Evolutionary conservation across 331 rosid species (phyloP).

Genomic region (Malus hybrid): DNA sequence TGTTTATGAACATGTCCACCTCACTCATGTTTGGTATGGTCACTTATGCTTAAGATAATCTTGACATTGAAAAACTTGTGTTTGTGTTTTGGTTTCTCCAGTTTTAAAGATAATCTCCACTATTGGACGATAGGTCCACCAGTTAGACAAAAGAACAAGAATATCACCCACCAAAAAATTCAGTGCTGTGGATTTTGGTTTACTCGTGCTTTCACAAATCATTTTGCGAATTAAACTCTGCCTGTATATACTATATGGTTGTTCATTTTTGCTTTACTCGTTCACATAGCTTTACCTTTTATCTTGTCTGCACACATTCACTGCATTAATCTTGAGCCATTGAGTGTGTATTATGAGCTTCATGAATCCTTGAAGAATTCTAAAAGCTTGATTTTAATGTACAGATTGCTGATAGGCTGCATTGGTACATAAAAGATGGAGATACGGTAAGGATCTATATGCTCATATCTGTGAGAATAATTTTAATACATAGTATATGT

Average conservation of each 20-base stretch:
- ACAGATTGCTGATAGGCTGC: conserved; percentile 85
- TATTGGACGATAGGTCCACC: not conserved
- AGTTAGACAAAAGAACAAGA: not conserved
- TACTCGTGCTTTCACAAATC: not conserved
- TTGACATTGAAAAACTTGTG: not conserved
- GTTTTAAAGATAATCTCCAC: not conserved
- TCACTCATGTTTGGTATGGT: not conserved
- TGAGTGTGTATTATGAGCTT: not conserved
- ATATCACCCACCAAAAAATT: not conserved
- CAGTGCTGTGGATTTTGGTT: not conserved
- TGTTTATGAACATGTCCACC: not conserved
- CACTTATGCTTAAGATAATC: not conserved
- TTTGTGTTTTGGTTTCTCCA: not conserved
- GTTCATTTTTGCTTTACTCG: not conserved
- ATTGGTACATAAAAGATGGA: conserved; percentile 57
- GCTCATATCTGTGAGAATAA: not conserved
- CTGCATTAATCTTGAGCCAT: not conserved
- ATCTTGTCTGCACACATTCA: too few species aligned
- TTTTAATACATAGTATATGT: not conserved
- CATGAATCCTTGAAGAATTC: conserved; percentile 10
- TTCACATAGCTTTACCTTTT: not conserved
- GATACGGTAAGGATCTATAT: conserved; percentile 53
- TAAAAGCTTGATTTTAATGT: conserved; percentile 19
- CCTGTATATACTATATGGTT: not conserved
- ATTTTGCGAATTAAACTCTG: not conserved